Evolutionary conservation across 169 alveolate genomes (phyloP).

Genomic region (Babesia ovis): DNA sequence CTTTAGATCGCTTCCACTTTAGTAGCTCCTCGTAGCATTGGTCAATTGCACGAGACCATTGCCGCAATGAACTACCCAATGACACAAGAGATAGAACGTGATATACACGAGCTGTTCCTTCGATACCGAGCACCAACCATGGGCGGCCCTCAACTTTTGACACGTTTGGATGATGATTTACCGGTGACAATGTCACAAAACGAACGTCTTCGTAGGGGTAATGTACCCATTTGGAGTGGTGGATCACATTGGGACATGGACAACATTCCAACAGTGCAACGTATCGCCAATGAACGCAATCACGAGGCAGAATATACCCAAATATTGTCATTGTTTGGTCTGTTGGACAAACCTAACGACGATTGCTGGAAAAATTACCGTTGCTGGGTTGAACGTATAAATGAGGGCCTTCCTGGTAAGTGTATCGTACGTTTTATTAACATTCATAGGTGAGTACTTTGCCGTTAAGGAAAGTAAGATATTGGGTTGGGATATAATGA

Average conservation of each 20-base stretch:
- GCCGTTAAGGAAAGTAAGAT: constrained; percentile 82
- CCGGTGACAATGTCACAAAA: constrained; percentile 77
- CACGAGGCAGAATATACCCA: constrained; percentile 27
- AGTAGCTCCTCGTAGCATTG: constrained; percentile 82
- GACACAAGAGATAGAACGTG: constrained; percentile 68
- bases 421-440: too few species aligned
- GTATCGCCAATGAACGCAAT: constrained; percentile 37
- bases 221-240: constrained; percentile 85
- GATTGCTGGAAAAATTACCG: constrained; percentile 71
- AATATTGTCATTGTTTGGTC: constrained; percentile 70
- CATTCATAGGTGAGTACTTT: constrained; percentile 77
- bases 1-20: constrained; percentile 73
- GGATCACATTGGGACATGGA: constrained; percentile 82
- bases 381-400: constrained; percentile 80
- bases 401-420: constrained; percentile 74
- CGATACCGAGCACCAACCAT: constrained; percentile 84
- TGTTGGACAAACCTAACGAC: constrained; percentile 82
- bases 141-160: constrained; percentile 83
- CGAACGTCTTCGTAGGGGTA: constrained; percentile 71
- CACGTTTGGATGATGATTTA: constrained; percentile 70
- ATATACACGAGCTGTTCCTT: constrained; percentile 79
- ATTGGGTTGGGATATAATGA: constrained; percentile 81
- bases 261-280: constrained; percentile 53
- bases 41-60: constrained; percentile 80
- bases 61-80: constrained; percentile 78